phyloP scores from a whole-genome alignment of 2,329 filamentous ascomycete species.

The Madurella mycetomatis region DNA sequence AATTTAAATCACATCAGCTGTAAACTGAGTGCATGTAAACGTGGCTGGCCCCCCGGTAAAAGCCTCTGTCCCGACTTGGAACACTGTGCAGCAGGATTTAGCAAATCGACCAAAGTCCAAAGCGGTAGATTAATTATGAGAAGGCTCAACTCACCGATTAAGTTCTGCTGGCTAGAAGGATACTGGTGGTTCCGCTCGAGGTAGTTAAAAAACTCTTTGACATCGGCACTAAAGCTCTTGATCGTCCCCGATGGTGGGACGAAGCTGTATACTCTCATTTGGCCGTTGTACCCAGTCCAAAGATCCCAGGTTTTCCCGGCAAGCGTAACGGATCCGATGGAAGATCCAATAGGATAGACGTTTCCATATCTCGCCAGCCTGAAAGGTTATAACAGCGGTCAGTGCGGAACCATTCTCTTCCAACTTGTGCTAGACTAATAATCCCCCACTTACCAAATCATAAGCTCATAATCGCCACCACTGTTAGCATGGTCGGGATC shows the following conservation, averaged over 20 bases:
- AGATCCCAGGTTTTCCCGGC: conserved; percentile 50
- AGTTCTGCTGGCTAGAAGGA: conserved; percentile 13
- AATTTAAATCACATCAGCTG: no score
- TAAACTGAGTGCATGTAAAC: conserved; percentile 14
- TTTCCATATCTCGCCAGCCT: conserved; percentile 54
- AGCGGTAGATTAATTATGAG: not conserved
- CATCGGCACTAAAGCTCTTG: conserved; percentile 46
- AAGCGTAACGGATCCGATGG: conserved; percentile 47
- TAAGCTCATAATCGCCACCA: conserved; percentile 54
- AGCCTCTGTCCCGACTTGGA: conserved; percentile 19
- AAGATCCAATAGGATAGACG: conserved; percentile 47
- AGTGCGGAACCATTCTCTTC: no score
- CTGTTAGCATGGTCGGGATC: conserved; percentile 31
- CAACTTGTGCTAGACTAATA: not conserved
- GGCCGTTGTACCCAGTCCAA: conserved; percentile 50
- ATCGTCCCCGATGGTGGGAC: conserved; percentile 30
- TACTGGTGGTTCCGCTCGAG: conserved; percentile 38
- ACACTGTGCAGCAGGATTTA: conserved; percentile 8
- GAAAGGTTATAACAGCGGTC: not conserved
- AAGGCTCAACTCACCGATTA: conserved; percentile 15
- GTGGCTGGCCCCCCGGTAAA: conserved; percentile 21
- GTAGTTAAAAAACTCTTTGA: conserved; percentile 50
- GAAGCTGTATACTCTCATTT: conserved; percentile 52
- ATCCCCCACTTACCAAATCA: conserved; percentile 50
- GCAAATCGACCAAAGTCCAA: not conserved